Percentiles rank a stretch among this genome's conserved stretches.
These are phyloP conservation scores for Vitis labrusca DNA, from an alignment of 164 flowering plant species.

Conservation along the genomic window DNA sequence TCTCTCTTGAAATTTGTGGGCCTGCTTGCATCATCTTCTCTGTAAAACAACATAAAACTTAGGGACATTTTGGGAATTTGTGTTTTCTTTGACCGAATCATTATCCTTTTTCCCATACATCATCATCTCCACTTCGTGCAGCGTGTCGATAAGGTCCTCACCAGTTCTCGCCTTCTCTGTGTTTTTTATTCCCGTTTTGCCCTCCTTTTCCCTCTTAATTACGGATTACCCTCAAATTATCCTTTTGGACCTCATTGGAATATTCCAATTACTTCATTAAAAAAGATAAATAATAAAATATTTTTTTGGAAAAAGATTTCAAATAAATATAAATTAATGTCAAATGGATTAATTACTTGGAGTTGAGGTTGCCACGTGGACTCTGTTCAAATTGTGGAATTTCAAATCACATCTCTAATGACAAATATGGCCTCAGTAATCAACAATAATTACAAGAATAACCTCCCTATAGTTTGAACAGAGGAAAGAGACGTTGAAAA, in stretches of 20 bases:
- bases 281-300: too few species aligned
- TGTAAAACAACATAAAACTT: constrained; percentile 4
- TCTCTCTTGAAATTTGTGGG: constrained; percentile 14
- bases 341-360: too few species aligned
- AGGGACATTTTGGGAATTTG: constrained; percentile 24
- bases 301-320: too few species aligned
- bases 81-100: constrained; percentile 19
- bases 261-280: too few species aligned
- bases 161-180: neutral
- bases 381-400: neutral
- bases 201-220: neutral
- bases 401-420: neutral
- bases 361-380: too few species aligned
- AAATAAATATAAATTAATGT: too few species aligned
- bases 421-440: neutral
- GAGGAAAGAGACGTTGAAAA: constrained; percentile 10
- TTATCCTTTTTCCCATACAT: constrained; percentile 2
- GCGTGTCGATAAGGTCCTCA: constrained; percentile 5
- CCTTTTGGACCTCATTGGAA: too few species aligned
- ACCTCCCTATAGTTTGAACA: neutral
- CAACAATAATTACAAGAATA: neutral
- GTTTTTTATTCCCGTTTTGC: neutral
- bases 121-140: constrained; percentile 20
- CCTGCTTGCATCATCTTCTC: constrained; percentile 8
- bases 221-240: too few species aligned